Percentiles rank a stretch among this genome's conserved stretches.
phyloP scores from a whole-genome alignment of 495 filamentous ascomycete species.

The Thozetella sp. region DNA sequence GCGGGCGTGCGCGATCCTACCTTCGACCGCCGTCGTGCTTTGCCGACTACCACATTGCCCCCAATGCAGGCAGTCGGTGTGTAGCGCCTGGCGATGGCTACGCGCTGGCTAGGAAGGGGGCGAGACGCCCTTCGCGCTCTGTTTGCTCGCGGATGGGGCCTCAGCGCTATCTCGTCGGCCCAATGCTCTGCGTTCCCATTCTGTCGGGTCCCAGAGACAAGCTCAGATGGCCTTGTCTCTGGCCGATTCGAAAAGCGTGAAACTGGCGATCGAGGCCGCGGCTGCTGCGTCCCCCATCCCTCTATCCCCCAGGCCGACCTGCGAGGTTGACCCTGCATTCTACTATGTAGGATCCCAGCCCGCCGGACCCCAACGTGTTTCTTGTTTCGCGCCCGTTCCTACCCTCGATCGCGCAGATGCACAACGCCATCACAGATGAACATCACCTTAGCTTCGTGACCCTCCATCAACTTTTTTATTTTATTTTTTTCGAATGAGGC shows the following conservation, averaged over 20 bases:
- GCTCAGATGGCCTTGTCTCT: neutral
- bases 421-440: neutral
- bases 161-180: neutral
- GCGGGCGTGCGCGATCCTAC: neutral
- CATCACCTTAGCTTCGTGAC: too few species aligned
- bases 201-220: constrained; percentile 20
- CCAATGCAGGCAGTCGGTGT: too few species aligned
- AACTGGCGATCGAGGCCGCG: neutral
- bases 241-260: neutral
- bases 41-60: neutral
- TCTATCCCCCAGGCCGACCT: neutral
- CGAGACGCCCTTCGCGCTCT: neutral
- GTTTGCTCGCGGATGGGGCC: neutral
- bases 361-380: neutral
- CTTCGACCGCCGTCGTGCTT: neutral
- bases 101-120: too few species aligned
- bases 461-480: too few species aligned
- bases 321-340: neutral
- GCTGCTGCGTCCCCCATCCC: neutral
- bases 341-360: neutral
- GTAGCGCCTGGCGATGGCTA: too few species aligned
- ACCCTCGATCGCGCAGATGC: neutral
- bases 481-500: neutral
- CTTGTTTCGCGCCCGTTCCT: constrained; percentile 3
- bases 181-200: constrained; percentile 19